Evolutionary conservation across 2,329 filamentous ascomycete genomes (phyloP), one percentile per base, ranked within the genome.

Genomic region (Exophiala sp.): DNA sequence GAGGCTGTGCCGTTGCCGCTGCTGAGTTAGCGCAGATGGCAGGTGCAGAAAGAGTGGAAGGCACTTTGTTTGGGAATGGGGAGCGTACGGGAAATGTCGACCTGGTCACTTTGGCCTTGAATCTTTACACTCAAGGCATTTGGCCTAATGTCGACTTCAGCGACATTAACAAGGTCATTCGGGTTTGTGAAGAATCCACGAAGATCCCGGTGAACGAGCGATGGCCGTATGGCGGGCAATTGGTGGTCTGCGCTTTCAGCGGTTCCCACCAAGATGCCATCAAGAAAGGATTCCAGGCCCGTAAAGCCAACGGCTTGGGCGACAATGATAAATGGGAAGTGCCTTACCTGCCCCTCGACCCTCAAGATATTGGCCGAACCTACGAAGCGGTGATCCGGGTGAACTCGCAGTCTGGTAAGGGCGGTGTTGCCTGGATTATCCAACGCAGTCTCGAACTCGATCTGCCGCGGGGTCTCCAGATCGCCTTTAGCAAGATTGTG

Each of bases 341-440:
- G 32, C 91, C 91, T 0, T 97, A 97, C 66, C 83, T 97, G 42
- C 91, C 91, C 10, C 79, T 97, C 62, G 91, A 97, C 64, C 91
- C 91, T 3, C 78, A 86, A 64, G 91, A 97, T 64, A 95, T 97
- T 58, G 91, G 91, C 43, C 83, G 91, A 50, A 96, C 84, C n/a
- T 97, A 97, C 78, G 90, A 97, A 71, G 91, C 91, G 52, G 86
- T 97, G 65, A 97, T 97, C 66, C 86, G 91, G 53, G 91, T 97
- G 78, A 98, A 97, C 75, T 95, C 88, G 14, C 91, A 97, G 68
- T 88, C 82, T 62, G 91, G 91, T 58, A 97, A 98, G 73, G 91
- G 91, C 55, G 93, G 93, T 61, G 84, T 88, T 53, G 90, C 91
- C 43, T 97, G 88, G 87, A 86, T 97, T 65, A 90, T 97, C 65